A percentile compares a stretch with the other conserved stretches of the same genome.
These are phyloP conservation scores for Pistacia vera DNA, from an alignment of 345 rosid species.

Conservation along the genomic window DNA sequence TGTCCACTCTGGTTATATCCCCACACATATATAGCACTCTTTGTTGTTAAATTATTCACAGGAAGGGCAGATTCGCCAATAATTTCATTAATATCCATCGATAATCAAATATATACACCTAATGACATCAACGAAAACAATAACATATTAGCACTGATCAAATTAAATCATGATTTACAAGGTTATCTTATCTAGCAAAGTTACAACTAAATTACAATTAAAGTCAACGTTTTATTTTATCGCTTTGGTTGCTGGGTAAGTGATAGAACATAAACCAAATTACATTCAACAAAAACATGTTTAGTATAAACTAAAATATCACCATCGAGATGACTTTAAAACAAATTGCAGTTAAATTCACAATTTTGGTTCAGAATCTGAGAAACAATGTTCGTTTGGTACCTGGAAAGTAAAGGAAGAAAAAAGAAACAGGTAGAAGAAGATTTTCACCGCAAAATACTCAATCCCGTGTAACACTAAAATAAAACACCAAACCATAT, in stretches of 20 bases:
- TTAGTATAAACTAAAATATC: too few species aligned
- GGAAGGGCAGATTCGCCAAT: conserved; percentile 59
- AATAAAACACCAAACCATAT: too few species aligned
- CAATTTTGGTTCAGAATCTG: background rate
- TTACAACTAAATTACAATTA: background rate
- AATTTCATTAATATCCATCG: conserved; percentile 72
- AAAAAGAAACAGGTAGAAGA: background rate
- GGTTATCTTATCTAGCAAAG: background rate
- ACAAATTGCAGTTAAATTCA: background rate
- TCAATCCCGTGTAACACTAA: background rate
- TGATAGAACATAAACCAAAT: background rate
- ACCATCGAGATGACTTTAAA: too few species aligned
- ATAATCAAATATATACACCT: conserved; percentile 10
- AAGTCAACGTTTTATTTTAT: background rate
- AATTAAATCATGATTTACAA: background rate
- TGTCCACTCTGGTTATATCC: conserved; percentile 95
- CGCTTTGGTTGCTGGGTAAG: background rate
- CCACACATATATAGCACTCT: conserved; percentile 97
- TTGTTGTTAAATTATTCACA: conserved; percentile 49
- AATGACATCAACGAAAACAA: conserved; percentile 7
- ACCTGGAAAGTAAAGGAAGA: background rate
- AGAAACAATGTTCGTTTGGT: background rate
- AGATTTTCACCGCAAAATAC: background rate
- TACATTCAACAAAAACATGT: too few species aligned
- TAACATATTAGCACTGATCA: background rate